Base-by-base conservation (phyloP, 2,329 filamentous ascomycete species). In the Xylariaceae sp. region DNA sequence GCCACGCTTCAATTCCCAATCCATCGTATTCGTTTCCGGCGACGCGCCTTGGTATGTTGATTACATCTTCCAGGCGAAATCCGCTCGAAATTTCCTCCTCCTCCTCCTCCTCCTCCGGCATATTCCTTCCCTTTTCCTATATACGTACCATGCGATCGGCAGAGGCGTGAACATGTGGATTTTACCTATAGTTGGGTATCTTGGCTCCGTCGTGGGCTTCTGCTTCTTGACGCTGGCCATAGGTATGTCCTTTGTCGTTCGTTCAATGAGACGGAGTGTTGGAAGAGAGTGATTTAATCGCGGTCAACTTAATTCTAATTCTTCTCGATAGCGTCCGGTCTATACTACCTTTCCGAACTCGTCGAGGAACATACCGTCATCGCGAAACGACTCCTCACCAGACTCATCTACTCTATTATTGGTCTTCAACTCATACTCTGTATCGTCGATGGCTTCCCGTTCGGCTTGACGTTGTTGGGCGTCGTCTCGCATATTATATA, bases 331-430 rank as follows among this genome's bases (percentile, higher is more conserved):
- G 95, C 95, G 40, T 97, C 92, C n/a, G 95, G 95, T 40, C 86
- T 99, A 21, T 99, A 99, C 79, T 99, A 99, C 74, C 88, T 99
- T 51, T 97, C 93, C 20, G 95, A 99, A 74, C 87, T 98, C 14
- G 95, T 99, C 59, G 95, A 99, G 77, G 95, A 99, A 74, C 93
- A 99, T 72, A 97, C 93, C 3, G 93, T 98, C 10, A 76, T 96
- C 60, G 90, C 93, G 12, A 96, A 96, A 72, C 90, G 89, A 54
- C 79, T 97, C n/a, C 81, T 99, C 50, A 89, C 84, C 32, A 87
- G 86, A 42, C 80, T 98, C 53, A 97, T 98, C 68, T 96, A 96
- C 77, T 79, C 77, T 60, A 86, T 96, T 62, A 88, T 97, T 59
- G 82, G 68, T 26, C 72, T 92, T 6, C 93, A 97, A 72, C 59